These are phyloP conservation scores for Linum tenue DNA, from an alignment of 345 rosid species.

Conservation along the genomic window DNA sequence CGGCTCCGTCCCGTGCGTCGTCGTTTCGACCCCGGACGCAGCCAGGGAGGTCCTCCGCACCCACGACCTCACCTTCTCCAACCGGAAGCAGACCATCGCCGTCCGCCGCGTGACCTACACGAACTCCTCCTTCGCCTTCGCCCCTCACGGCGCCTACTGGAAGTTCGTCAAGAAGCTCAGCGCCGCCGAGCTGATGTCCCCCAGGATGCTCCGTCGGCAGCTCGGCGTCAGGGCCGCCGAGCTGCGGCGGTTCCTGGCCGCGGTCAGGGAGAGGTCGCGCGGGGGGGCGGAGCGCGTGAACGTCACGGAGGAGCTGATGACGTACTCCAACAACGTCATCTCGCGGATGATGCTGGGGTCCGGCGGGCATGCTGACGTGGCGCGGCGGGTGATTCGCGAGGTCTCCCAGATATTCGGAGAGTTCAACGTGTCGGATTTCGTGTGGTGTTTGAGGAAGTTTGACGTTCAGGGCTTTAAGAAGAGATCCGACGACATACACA, in stretches of 20 bases:
- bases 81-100: constrained; percentile 27
- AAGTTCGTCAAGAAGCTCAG: constrained; percentile 35
- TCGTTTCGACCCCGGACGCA: constrained; percentile 30
- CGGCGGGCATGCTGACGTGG: constrained; percentile 23
- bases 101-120: constrained; percentile 30
- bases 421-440: constrained; percentile 35
- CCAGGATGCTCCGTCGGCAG: constrained; percentile 22
- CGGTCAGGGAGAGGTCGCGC: constrained; percentile 14
- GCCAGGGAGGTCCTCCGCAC: constrained; percentile 30
- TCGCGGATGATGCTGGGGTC: constrained; percentile 39
- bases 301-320: constrained; percentile 30
- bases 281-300: constrained; percentile 14
- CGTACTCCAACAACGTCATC: constrained; percentile 28
- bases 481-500: constrained; percentile 22
- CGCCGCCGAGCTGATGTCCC: constrained; percentile 33
- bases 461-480: constrained; percentile 30
- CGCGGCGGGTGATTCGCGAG: constrained; percentile 21
- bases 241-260: constrained; percentile 9
- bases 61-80: constrained; percentile 26
- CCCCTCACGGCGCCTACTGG: constrained; percentile 37
- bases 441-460: constrained; percentile 30
- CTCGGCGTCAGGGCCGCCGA: constrained; percentile 26
- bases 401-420: constrained; percentile 37
- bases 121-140: constrained; percentile 32
- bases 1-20: constrained; percentile 29